Conservation (phyloP, 2,329 filamentous ascomycete genomes). For the Metarhizium brunneum region DNA sequence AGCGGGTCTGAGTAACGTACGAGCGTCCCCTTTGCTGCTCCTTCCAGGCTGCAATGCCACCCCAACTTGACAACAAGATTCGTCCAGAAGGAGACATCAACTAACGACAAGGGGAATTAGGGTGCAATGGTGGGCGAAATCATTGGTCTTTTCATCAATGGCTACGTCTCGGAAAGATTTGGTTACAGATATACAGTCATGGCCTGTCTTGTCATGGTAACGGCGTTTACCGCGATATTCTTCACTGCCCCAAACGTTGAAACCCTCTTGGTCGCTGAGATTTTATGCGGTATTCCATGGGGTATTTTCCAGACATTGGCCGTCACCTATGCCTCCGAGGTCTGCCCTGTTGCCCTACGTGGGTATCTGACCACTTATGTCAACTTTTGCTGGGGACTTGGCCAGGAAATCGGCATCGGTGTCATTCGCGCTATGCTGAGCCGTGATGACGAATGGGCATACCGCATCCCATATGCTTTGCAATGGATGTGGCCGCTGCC, state of each 20-base stretch:
- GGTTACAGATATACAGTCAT: conserved; percentile 60
- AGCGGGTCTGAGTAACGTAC: conserved; percentile 46
- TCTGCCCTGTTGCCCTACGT: conserved; percentile 62
- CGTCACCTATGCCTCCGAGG: conserved; percentile 61
- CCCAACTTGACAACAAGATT: neutral
- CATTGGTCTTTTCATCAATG: conserved; percentile 57
- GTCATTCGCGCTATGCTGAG: conserved; percentile 60
- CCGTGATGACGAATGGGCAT: conserved; percentile 58
- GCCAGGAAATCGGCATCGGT: conserved; percentile 64
- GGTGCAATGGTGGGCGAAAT: conserved; percentile 43
- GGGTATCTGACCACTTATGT: conserved; percentile 66
- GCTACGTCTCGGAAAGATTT: conserved; percentile 55
- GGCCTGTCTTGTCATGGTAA: conserved; percentile 41
- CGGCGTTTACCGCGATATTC: conserved; percentile 52
- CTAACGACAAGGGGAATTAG: conserved; percentile 3
- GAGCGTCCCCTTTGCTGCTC: conserved; percentile 12
- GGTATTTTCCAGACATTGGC: conserved; percentile 50
- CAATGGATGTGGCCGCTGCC: conserved; percentile 74
- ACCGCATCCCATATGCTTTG: conserved; percentile 60
- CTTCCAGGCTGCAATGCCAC: neutral
- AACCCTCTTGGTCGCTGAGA: conserved; percentile 50
- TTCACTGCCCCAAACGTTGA: conserved; percentile 54
- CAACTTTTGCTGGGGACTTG: conserved; percentile 72
- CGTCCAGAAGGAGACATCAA: too few species aligned
- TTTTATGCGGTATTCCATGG: conserved; percentile 55